phyloP scores from a whole-genome alignment of 2,329 filamentous ascomycete species.

The Zarea fungicola region DNA sequence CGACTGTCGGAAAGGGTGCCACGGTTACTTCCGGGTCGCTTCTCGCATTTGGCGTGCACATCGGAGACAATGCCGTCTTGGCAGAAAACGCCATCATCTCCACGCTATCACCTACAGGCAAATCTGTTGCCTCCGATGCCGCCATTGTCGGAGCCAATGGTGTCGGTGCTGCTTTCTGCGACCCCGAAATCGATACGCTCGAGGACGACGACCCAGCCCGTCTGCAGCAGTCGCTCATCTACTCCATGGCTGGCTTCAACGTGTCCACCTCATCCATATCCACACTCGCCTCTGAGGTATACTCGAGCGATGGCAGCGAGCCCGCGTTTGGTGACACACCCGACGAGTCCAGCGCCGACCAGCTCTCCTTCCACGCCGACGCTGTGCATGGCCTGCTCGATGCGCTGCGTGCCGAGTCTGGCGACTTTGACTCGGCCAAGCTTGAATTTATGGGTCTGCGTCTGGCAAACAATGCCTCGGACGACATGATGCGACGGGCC shows the following conservation, averaged over 20 bases:
- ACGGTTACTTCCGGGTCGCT: constrained; percentile 67
- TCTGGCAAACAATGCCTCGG: constrained; percentile 84
- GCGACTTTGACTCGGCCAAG: constrained; percentile 75
- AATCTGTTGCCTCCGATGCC: constrained; percentile 35
- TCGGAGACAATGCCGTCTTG: constrained; percentile 57
- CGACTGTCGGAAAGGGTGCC: constrained; percentile 64
- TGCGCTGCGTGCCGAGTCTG: constrained; percentile 67
- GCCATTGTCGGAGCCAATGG: constrained; percentile 44
- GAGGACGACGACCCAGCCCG: constrained; percentile 44
- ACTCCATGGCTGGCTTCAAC: constrained; percentile 47
- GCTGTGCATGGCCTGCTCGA: constrained; percentile 84
- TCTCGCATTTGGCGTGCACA: constrained; percentile 70
- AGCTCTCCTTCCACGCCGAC: constrained; percentile 70
- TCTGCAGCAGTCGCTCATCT: constrained; percentile 52
- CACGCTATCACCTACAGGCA: constrained; percentile 31
- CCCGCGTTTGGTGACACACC: constrained; percentile 59
- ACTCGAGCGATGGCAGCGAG: constrained; percentile 61
- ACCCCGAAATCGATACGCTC: constrained; percentile 45
- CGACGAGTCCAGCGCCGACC: constrained; percentile 55
- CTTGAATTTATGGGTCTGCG: constrained; percentile 92
- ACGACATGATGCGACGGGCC: constrained; percentile 80
- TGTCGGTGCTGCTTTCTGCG: constrained; percentile 44
- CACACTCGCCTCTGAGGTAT: constrained; percentile 58
- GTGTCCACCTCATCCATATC: constrained; percentile 53
- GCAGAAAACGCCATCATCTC: constrained; percentile 30